Conservation (phyloP, 163 green algal species). For the Chlamydomonas reinhardtii region DNA sequence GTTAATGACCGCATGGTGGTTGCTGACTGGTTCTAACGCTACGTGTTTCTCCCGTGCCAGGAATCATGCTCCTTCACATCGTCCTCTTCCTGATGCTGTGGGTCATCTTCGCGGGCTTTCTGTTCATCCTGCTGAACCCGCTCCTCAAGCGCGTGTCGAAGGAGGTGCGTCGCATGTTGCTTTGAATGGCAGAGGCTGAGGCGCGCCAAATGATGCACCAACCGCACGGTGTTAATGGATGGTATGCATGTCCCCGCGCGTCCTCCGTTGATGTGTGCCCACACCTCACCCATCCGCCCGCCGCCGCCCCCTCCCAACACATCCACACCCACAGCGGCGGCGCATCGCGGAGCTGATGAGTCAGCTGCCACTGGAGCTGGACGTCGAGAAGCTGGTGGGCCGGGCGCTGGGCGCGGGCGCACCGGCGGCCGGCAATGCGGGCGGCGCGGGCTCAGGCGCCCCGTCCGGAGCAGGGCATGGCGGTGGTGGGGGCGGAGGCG, state of each 20-base stretch:
- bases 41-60: background rate
- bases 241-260: too few species aligned
- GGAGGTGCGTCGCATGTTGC: background rate
- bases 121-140: slow-evolving; percentile 22
- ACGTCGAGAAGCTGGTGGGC: slow-evolving; percentile 4
- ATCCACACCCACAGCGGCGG: background rate
- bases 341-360: slow-evolving; percentile 2
- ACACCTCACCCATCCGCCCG: too few species aligned
- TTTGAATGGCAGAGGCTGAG: too few species aligned
- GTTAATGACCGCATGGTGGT: too few species aligned
- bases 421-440: background rate
- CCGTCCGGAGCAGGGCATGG: too few species aligned
- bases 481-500: too few species aligned
- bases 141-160: background rate
- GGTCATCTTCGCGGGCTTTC: slow-evolving; percentile 1
- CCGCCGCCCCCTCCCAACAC: too few species aligned
- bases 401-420: background rate
- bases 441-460: too few species aligned
- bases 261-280: too few species aligned
- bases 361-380: background rate
- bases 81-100: slow-evolving; percentile 18
- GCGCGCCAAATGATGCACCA: too few species aligned
- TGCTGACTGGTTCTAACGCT: too few species aligned
- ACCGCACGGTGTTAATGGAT: too few species aligned
- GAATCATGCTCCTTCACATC: slow-evolving; percentile 22